These are phyloP conservation scores for Emmonsiellopsis sp. DNA, from an alignment of 2,329 filamentous ascomycete species.

Conservation along the genomic window DNA sequence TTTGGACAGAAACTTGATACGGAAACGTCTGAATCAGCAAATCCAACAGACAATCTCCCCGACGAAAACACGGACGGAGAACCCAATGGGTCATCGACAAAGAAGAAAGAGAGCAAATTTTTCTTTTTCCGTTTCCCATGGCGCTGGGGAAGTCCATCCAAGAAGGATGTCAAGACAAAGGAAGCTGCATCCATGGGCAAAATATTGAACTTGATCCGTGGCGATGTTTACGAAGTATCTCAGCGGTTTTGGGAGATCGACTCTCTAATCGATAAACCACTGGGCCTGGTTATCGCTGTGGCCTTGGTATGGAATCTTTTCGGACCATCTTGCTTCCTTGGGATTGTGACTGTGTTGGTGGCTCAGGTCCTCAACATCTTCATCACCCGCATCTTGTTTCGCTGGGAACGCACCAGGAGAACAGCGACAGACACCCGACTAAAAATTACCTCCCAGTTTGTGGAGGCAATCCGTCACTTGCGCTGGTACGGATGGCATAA, in stretches of 20 bases:
- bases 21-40: conserved; percentile 16
- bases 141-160: conserved; percentile 16
- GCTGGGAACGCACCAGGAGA: conserved; percentile 62
- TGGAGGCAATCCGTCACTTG: conserved; percentile 73
- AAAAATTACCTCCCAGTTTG: conserved; percentile 73
- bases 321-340: conserved; percentile 68
- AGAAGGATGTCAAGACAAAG: conserved; percentile 25
- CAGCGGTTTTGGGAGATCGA: conserved; percentile 76
- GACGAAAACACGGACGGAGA: conserved; percentile 14
- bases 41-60: conserved; percentile 9
- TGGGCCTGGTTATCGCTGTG: conserved; percentile 66
- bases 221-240: conserved; percentile 32
- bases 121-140: conserved; percentile 16
- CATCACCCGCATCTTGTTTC: conserved; percentile 56
- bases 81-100: neutral
- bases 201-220: conserved; percentile 76
- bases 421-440: conserved; percentile 66
- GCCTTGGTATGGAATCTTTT: conserved; percentile 68
- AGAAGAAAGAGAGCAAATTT: neutral
- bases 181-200: conserved; percentile 75
- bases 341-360: conserved; percentile 57
- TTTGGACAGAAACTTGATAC: conserved; percentile 25
- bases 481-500: conserved; percentile 78
- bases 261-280: conserved; percentile 62
- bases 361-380: conserved; percentile 61